phyloP scores from a whole-genome alignment of 2,329 filamentous ascomycete genomes.

The Trichoderma sp. region DNA sequence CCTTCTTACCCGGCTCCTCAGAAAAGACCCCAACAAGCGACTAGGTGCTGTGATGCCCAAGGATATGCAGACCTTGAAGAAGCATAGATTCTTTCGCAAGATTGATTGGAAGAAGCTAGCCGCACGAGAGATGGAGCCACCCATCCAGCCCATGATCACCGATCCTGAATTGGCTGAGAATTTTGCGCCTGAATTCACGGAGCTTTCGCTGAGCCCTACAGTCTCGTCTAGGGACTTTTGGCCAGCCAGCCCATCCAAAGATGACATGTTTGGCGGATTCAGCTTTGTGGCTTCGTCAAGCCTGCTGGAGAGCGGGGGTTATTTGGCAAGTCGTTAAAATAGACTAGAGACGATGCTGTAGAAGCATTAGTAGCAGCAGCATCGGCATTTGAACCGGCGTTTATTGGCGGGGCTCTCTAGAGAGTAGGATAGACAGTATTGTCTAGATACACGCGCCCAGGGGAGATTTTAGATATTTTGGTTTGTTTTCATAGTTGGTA shows the following conservation, averaged over 20 bases:
- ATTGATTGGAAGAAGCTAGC: slow-evolving; percentile 92
- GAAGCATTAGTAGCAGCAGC: neutral
- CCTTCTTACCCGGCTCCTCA: slow-evolving; percentile 80
- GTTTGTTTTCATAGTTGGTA: neutral
- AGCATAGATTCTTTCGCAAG: slow-evolving; percentile 93
- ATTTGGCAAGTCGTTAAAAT: slow-evolving; percentile 4
- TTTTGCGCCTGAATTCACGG: slow-evolving; percentile 90
- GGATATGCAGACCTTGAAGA: slow-evolving; percentile 81
- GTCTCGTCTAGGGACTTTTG: slow-evolving; percentile 46
- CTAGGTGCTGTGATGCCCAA: slow-evolving; percentile 86
- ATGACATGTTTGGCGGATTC: slow-evolving; percentile 62
- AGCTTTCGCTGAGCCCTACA: slow-evolving; percentile 75
- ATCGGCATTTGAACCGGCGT: slow-evolving; percentile 2
- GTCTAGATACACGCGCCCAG: neutral
- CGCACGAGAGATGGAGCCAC: slow-evolving; percentile 77
- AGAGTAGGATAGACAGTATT: neutral
- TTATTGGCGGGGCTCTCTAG: neutral
- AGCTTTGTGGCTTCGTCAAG: slow-evolving; percentile 62
- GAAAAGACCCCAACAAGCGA: slow-evolving; percentile 89
- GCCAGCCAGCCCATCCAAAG: slow-evolving; percentile 42
- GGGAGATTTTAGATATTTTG: neutral
- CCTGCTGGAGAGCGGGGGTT: slow-evolving; percentile 50
- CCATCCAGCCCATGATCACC: slow-evolving; percentile 90
- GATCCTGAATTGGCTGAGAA: slow-evolving; percentile 96
- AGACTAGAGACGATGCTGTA: neutral